A percentile compares a stretch with the other conserved stretches of the same genome.
Evolutionary conservation across 2,329 filamentous ascomycete species (phyloP).

Genomic region (Thermomyces lanuginosus): DNA sequence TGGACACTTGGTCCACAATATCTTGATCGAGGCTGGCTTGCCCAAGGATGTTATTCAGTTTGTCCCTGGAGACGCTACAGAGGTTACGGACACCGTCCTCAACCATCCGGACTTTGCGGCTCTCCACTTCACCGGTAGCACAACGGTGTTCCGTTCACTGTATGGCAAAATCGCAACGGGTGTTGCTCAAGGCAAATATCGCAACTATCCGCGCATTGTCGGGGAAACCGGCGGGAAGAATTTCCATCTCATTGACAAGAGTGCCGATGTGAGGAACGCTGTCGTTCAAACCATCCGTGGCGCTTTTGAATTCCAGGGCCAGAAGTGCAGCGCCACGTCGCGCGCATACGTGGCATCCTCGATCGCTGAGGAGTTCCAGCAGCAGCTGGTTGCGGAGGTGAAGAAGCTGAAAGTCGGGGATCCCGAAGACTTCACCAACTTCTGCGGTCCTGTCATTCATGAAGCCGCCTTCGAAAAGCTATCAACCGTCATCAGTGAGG

Average conservation of each 20-base stretch:
- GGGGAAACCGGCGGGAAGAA: conserved; percentile 90
- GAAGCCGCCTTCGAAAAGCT: conserved; percentile 67
- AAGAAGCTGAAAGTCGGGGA: conserved; percentile 54
- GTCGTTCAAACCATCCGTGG: conserved; percentile 69
- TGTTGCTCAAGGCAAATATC: conserved; percentile 66
- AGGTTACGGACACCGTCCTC: conserved; percentile 62
- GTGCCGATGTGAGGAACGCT: conserved; percentile 63
- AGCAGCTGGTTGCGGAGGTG: conserved; percentile 50
- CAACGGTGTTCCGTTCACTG: conserved; percentile 72
- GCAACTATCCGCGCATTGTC: conserved; percentile 72
- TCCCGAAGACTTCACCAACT: conserved; percentile 56
- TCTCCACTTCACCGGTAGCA: conserved; percentile 92
- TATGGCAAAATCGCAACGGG: conserved; percentile 74
- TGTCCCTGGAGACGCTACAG: conserved; percentile 69
- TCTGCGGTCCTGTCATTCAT: conserved; percentile 80
- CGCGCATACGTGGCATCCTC: conserved; percentile 64
- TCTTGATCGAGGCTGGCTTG: conserved; percentile 51
- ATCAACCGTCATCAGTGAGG: conserved; percentile 56
- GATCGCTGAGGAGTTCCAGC: conserved; percentile 54
- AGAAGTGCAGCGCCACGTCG: conserved; percentile 79
- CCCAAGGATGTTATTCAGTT: conserved; percentile 84
- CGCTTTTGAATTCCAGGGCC: conserved; percentile 80
- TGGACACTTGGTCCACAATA: conserved; percentile 76
- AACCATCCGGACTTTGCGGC: conserved; percentile 66
- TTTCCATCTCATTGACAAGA: conserved; percentile 68